Percentiles rank a stretch among this genome's conserved stretches.
Conservation (phyloP, 495 filamentous ascomycete species). For the Penicillium daleae region DNA sequence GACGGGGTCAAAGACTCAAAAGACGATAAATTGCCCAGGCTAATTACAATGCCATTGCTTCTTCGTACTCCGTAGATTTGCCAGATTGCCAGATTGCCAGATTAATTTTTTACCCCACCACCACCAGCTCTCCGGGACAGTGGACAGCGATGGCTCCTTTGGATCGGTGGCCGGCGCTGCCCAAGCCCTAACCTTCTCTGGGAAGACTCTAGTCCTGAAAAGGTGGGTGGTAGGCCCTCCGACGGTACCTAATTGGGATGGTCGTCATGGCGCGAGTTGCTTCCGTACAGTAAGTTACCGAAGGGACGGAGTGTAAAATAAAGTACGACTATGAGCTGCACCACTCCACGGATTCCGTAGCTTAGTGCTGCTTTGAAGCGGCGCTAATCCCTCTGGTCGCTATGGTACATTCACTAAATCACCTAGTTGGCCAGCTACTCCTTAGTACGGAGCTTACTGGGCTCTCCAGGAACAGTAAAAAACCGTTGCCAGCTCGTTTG, state of each 20-base stretch:
- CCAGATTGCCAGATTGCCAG: not conserved
- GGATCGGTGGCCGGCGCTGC: not conserved
- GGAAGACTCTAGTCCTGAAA: not conserved
- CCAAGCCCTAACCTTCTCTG: not conserved
- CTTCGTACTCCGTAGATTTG: not conserved
- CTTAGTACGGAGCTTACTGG: not conserved
- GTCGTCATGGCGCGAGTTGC: not conserved
- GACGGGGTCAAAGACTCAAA: too few species aligned
- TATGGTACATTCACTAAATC: not conserved
- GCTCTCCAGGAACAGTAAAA: constrained; percentile 1
- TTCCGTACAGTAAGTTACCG: not conserved
- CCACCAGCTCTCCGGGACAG: constrained; percentile 2
- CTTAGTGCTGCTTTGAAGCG: too few species aligned
- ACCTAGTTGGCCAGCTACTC: too few species aligned
- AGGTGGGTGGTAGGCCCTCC: not conserved
- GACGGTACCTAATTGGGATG: not conserved
- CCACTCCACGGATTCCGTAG: too few species aligned
- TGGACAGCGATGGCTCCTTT: not conserved
- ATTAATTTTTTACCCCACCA: not conserved
- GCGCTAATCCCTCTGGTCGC: too few species aligned
- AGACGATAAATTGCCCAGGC: not conserved
- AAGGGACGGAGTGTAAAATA: not conserved
- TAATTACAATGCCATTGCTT: not conserved
- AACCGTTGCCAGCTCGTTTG: constrained; percentile 19
- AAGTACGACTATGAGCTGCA: too few species aligned